Conservation (phyloP, 2,329 filamentous ascomycete species). For the Knoxdaviesia capensis region DNA sequence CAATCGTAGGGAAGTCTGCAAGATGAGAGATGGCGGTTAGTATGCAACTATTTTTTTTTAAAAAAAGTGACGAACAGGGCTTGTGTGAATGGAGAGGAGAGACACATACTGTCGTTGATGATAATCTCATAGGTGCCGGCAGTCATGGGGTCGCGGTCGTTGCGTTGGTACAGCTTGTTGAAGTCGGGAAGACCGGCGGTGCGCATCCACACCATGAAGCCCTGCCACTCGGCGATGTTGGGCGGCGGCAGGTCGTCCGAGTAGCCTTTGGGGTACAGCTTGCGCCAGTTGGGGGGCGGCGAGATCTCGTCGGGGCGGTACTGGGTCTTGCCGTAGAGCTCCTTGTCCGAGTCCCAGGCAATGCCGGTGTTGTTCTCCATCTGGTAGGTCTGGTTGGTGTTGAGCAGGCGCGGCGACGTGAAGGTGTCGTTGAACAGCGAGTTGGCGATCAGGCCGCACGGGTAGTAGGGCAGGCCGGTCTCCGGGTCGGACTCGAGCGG, state of each 20-base stretch:
- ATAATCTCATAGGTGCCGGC: conserved; percentile 56
- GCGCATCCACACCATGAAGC: conserved; percentile 97
- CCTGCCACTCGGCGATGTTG: conserved; percentile 53
- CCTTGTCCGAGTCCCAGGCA: conserved; percentile 68
- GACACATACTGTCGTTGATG: conserved; percentile 54
- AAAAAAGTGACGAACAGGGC: background rate
- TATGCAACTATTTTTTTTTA: background rate
- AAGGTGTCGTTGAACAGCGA: conserved; percentile 95
- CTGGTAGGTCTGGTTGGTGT: conserved; percentile 35
- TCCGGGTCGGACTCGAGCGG: conserved; percentile 39
- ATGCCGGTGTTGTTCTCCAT: conserved; percentile 63
- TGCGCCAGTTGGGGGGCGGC: conserved; percentile 72
- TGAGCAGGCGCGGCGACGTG: conserved; percentile 39
- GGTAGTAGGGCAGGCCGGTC: conserved; percentile 60
- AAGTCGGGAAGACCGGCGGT: conserved; percentile 86
- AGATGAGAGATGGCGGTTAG: conserved; percentile 2
- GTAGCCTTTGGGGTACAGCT: conserved; percentile 52
- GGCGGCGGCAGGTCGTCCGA: conserved; percentile 39
- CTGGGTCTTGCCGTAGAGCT: conserved; percentile 51
- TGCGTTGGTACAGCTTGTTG: conserved; percentile 78
- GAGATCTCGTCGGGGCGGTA: conserved; percentile 47
- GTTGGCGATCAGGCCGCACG: conserved; percentile 90
- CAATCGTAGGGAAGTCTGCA: conserved; percentile 57
- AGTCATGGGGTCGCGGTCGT: conserved; percentile 48
- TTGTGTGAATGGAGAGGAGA: background rate